Evolutionary conservation across 176 grass and related monocot species (phyloP).

Genomic region (Thalia dealbata): DNA sequence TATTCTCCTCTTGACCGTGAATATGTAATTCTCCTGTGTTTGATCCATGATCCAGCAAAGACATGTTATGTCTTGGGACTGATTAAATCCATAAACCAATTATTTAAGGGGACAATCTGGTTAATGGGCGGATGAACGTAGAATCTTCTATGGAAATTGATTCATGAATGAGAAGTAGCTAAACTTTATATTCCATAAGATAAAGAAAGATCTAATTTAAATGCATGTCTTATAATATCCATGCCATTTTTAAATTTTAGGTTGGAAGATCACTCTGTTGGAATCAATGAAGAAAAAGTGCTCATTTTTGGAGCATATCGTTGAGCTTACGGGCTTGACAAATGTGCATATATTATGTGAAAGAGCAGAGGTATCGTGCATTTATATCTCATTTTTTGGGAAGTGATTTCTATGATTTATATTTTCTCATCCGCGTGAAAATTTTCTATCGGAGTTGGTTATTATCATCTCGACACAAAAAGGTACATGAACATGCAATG

Average conservation of each 20-base stretch:
- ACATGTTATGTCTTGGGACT: not conserved
- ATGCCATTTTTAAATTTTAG: constrained; percentile 21
- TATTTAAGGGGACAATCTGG: not conserved
- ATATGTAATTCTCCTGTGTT: not conserved
- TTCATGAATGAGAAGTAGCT: too few species aligned
- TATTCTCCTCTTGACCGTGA: not conserved
- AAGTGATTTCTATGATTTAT: not conserved
- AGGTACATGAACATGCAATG: not conserved
- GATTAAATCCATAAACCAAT: not conserved
- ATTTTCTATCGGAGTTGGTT: not conserved
- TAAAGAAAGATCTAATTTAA: not conserved
- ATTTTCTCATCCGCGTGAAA: not conserved
- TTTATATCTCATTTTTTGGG: not conserved
- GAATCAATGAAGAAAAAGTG: constrained; percentile 77
- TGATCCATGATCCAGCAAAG: not conserved
- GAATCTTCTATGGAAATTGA: too few species aligned
- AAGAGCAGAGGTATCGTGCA: constrained; percentile 67
- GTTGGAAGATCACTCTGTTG: constrained; percentile 67
- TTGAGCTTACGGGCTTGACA: constrained; percentile 45
- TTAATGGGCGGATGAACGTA: too few species aligned
- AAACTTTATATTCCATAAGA: not conserved
- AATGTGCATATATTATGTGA: constrained; percentile 77
- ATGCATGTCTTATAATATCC: not conserved
- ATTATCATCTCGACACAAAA: too few species aligned
- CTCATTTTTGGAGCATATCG: constrained; percentile 57